Evolutionary conservation across 106 monocot genomes (phyloP), one percentile per base, ranked within the genome.

Genomic region (Apostasia shenzhenica): DNA sequence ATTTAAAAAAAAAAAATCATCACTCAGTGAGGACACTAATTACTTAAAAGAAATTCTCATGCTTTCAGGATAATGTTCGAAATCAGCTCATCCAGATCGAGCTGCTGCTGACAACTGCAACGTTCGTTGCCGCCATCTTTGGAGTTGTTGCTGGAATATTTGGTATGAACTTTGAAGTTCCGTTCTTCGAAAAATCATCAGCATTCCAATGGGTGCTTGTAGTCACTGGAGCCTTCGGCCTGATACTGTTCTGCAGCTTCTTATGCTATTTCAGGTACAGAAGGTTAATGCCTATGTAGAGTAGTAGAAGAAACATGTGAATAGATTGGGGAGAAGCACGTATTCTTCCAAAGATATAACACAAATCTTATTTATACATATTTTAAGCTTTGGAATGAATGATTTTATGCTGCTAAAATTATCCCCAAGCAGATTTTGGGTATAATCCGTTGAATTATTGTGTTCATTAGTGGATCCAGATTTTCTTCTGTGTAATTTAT

Each of bases 41-140:
- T 26, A 26, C 26, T 26, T 26, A 26, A 26, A 26, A 26, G 26
- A 26, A 26, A 26, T 26, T 26, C 26, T 26, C 65, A 45, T 78
- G 4, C 14, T 66, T 61, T 46, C 76, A 86, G 85, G 85, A 86
- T 41, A 86, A 82, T 63, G 80, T 90, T n/a, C 80, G 80, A 54
- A 90, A 85, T 57, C 86, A 86, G 73, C 70, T 90, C 72, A 90
- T 90, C 53, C 90, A 86, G 47, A 83, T 90, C 53, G 90, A 86
- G 61, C 70, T 90, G 52, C 78, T 86, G 1, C 78, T 90, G 3
- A 77, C 90, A 45, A 85, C 83, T 5, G 90, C 80, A 39, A 86
- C 86, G 1, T 90, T 90, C 64, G 68, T 90, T 8, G 80, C 83
- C 6, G 72, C 90, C 1, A 86, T 86, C 48, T 86, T 90, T 68